These are phyloP conservation scores for Thielaviopsis populi DNA, from an alignment of 2,329 filamentous ascomycete genomes.

Conservation along the genomic window DNA sequence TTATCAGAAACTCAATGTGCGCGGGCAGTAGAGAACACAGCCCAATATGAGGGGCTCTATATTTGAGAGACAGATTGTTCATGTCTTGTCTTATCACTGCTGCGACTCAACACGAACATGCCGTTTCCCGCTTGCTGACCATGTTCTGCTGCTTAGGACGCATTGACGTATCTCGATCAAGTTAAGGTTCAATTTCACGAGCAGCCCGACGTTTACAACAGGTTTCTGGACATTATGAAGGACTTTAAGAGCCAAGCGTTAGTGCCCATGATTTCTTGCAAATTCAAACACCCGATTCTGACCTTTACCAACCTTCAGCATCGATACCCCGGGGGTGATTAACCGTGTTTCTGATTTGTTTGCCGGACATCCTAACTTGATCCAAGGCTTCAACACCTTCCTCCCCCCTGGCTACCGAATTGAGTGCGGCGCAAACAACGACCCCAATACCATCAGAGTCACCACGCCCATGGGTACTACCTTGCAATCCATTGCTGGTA, in stretches of 20 bases:
- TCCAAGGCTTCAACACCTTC: conserved; percentile 98
- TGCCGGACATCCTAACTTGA: conserved; percentile 84
- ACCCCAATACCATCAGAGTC: conserved; percentile 89
- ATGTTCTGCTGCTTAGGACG: conserved; percentile 34
- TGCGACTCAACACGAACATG: no score
- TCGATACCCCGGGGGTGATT: conserved; percentile 94
- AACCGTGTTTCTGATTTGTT: conserved; percentile 92
- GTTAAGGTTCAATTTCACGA: conserved; percentile 97
- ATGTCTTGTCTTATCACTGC: no score
- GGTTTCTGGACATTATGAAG: conserved; percentile 98
- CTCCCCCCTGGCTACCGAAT: conserved; percentile 90
- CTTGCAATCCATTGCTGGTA: conserved; percentile 63
- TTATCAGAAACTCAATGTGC: not conserved
- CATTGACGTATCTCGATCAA: conserved; percentile 90
- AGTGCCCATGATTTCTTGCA: conserved; percentile 25
- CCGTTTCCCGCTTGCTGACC: not conserved
- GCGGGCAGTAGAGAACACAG: no score
- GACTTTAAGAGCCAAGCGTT: conserved; percentile 97
- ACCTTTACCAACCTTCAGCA: conserved; percentile 26
- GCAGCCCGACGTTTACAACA: conserved; percentile 92
- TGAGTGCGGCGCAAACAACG: conserved; percentile 84
- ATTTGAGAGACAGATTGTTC: no score
- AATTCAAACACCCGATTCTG: not conserved
- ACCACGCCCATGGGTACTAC: conserved; percentile 98
- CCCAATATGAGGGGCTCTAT: no score